Evolutionary conservation across 345 rosid species (phyloP).

Genomic region (Eucalyptus grandis): DNA sequence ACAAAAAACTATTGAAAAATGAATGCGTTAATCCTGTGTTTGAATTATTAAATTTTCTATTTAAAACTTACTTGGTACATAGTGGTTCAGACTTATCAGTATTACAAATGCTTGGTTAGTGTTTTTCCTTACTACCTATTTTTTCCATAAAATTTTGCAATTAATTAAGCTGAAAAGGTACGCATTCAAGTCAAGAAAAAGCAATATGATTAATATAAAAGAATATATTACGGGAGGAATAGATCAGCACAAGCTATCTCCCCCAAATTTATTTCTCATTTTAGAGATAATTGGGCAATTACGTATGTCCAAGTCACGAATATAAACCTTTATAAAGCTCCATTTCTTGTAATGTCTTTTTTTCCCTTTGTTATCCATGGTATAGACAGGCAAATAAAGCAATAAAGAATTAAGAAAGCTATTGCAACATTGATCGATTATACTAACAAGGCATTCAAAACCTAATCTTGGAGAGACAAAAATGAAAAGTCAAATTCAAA

Average conservation of each 20-base stretch:
- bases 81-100: not conserved
- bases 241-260: not conserved
- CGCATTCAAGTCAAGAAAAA: not conserved
- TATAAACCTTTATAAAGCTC: not conserved
- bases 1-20: not conserved
- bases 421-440: too few species aligned
- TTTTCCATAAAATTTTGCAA: accelerated
- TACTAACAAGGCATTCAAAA: not conserved
- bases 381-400: not conserved
- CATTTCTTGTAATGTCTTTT: not conserved
- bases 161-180: not conserved
- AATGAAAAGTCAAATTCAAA: not conserved
- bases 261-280: not conserved
- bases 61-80: not conserved
- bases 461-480: not conserved
- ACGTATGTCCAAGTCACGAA: not conserved
- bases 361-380: not conserved
- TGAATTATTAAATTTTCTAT: not conserved
- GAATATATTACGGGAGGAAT: not conserved
- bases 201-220: not conserved
- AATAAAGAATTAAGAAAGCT: too few species aligned
- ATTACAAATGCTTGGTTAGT: not conserved
- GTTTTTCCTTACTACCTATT: not conserved
- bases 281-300: not conserved
- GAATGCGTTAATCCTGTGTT: accelerated